Percentiles rank a stretch among this genome's conserved stretches.
These are phyloP conservation scores for Starmera amethionina DNA, from an alignment of 805 yeast species.

Conservation along the genomic window DNA sequence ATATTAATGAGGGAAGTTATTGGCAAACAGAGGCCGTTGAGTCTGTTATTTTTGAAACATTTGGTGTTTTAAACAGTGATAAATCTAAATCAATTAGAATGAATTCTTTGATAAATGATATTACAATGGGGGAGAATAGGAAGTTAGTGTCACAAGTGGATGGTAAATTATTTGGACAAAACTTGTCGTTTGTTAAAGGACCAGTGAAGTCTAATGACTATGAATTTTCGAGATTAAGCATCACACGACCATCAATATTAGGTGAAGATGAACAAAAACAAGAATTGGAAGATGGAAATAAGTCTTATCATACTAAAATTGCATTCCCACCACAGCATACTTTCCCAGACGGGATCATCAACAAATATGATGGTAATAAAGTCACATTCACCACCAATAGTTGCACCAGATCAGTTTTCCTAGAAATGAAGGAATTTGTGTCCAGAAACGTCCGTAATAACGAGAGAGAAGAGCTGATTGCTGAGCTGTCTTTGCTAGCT, in stretches of 20 bases:
- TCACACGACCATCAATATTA: conserved; percentile 12
- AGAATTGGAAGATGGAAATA: conserved; percentile 1
- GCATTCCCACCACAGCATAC: conserved; percentile 11
- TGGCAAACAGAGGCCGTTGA: conserved; percentile 37
- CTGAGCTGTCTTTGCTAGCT: conserved; percentile 33
- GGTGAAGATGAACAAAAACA: neutral
- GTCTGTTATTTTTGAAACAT: conserved; percentile 34
- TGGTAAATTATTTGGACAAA: too few species aligned
- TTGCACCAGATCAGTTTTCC: conserved; percentile 6
- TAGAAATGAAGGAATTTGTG: conserved; percentile 20
- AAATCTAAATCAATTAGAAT: too few species aligned
- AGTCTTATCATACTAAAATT: conserved; percentile 3
- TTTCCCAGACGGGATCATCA: conserved; percentile 19
- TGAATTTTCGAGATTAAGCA: conserved; percentile 19
- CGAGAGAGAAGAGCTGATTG: conserved; percentile 45
- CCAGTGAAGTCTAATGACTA: too few species aligned
- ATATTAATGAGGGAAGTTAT: conserved; percentile 11
- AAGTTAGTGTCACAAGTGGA: conserved; percentile 30
- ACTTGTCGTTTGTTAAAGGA: too few species aligned
- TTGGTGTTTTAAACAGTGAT: conserved; percentile 24
- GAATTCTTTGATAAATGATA: conserved; percentile 24
- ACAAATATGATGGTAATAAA: conserved; percentile 7
- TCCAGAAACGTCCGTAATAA: conserved; percentile 27
- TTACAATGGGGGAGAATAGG: conserved; percentile 33
- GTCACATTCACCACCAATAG: conserved; percentile 15